Evolutionary conservation across 176 grass and related monocot genomes (phyloP).

Genomic region (Triticum dicoccoides): DNA sequence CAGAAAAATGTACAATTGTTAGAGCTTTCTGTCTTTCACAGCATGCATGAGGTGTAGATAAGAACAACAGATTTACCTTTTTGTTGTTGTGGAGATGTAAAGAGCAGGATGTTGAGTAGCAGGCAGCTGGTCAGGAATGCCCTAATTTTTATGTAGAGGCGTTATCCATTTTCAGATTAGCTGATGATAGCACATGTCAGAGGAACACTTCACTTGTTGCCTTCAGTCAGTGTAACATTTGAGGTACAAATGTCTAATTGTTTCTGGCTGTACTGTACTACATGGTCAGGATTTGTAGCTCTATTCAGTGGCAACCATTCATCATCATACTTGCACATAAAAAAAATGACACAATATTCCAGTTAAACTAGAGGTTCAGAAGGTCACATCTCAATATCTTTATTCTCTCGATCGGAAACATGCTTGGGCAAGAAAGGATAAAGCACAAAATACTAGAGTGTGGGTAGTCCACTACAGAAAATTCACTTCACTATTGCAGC

Average conservation of each 20-base stretch:
- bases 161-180: slow-evolving; percentile 26
- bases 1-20: slow-evolving; percentile 39
- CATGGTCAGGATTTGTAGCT: slow-evolving; percentile 3
- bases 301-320: background rate
- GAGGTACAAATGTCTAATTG: background rate
- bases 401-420: background rate
- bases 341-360: background rate
- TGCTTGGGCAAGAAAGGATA: background rate
- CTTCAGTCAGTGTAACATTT: slow-evolving; percentile 18
- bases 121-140: slow-evolving; percentile 26
- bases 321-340: background rate
- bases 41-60: slow-evolving; percentile 24
- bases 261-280: background rate
- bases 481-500: background rate
- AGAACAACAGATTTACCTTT: slow-evolving; percentile 15
- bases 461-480: background rate
- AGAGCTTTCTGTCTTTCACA: background rate
- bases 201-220: background rate
- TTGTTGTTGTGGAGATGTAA: slow-evolving; percentile 1
- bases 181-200: background rate
- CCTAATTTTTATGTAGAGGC: slow-evolving; percentile 11
- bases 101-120: background rate
- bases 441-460: background rate
- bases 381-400: background rate
- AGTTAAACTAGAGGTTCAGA: background rate